Percentiles rank a stretch among this genome's conserved stretches.
Conservation (phyloP, 176 grass and related monocot species). For the Oryza officinalis region DNA sequence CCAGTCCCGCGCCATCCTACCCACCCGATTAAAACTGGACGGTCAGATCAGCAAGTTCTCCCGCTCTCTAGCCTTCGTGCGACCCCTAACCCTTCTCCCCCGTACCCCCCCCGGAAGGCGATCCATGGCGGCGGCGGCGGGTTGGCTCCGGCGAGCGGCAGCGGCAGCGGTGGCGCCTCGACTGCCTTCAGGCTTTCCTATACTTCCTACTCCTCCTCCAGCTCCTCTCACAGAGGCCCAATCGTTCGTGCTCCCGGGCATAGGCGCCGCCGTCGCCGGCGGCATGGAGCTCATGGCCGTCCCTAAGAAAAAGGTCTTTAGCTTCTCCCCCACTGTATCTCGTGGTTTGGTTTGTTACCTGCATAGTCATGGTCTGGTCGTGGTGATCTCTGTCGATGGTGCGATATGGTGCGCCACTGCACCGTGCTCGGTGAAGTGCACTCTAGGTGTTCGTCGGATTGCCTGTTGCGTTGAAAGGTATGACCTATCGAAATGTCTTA, state of each 20-base stretch:
- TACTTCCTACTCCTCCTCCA: not conserved
- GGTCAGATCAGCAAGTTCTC: constrained; percentile 22
- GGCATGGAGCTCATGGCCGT: constrained; percentile 86
- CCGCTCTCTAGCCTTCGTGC: not conserved
- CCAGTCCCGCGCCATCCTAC: not conserved
- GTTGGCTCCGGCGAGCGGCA: constrained; percentile 50
- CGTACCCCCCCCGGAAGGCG: not conserved
- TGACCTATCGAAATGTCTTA: not conserved
- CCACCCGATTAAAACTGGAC: constrained; percentile 21
- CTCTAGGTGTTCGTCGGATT: constrained; percentile 44
- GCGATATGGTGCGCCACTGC: not conserved
- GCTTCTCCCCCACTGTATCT: constrained; percentile 12
- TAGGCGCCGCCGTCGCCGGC: constrained; percentile 18
- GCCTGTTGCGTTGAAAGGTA: not conserved
- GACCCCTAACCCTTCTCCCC: not conserved
- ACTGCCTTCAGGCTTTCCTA: constrained; percentile 22
- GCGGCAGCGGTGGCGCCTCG: constrained; percentile 41
- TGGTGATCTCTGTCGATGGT: not conserved
- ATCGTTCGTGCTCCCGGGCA: constrained; percentile 39
- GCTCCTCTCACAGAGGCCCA: constrained; percentile 26
- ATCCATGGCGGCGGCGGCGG: constrained; percentile 55
- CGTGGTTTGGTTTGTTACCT: not conserved
- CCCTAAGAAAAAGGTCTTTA: constrained; percentile 79
- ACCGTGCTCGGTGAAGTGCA: not conserved
- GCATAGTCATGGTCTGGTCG: not conserved